Conservation (phyloP, 2,329 filamentous ascomycete species). For the Fusarium heterosporum region DNA sequence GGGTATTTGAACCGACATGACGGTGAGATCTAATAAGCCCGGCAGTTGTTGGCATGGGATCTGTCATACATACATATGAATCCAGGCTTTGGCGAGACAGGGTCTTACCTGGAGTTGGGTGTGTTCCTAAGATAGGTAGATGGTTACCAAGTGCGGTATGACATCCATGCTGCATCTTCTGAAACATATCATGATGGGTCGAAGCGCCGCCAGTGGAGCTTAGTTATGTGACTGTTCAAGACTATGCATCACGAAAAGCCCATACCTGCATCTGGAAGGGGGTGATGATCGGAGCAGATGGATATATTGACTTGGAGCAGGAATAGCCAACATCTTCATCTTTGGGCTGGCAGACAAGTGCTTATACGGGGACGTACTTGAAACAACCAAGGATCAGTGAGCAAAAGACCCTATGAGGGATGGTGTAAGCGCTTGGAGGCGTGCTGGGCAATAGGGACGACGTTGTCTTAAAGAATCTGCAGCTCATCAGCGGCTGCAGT, state of each 20-base stretch:
- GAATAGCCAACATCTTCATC: conserved; percentile 5
- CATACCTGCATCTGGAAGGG: conserved; percentile 13
- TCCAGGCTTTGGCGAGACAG: conserved; percentile 15
- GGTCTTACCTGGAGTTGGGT: conserved; percentile 14
- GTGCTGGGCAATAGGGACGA: conserved; percentile 24
- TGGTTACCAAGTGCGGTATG: neutral
- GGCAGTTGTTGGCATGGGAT: conserved; percentile 35
- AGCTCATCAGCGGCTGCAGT: conserved; percentile 51
- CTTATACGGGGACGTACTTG: conserved; percentile 3
- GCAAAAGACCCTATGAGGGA: conserved; percentile 7
- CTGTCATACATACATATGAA: conserved; percentile 22
- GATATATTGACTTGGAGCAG: conserved; percentile 25
- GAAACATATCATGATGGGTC: conserved; percentile 9
- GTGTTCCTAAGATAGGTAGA: conserved; percentile 10
- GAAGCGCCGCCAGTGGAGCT: conserved; percentile 31
- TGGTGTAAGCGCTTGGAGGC: conserved; percentile 34
- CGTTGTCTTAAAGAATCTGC: conserved; percentile 47
- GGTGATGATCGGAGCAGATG: conserved; percentile 14
- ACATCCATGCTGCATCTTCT: conserved; percentile 18
- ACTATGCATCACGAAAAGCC: conserved; percentile 27
- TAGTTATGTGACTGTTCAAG: conserved; percentile 27
- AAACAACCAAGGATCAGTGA: conserved; percentile 17
- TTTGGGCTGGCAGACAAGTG: conserved; percentile 9
- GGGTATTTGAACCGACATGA: conserved; percentile 17
- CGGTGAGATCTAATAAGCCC: conserved; percentile 21